Evolutionary conservation across 225 moss, liverwort and hornwort genomes (phyloP).

Genomic region (Ulota crispa): DNA sequence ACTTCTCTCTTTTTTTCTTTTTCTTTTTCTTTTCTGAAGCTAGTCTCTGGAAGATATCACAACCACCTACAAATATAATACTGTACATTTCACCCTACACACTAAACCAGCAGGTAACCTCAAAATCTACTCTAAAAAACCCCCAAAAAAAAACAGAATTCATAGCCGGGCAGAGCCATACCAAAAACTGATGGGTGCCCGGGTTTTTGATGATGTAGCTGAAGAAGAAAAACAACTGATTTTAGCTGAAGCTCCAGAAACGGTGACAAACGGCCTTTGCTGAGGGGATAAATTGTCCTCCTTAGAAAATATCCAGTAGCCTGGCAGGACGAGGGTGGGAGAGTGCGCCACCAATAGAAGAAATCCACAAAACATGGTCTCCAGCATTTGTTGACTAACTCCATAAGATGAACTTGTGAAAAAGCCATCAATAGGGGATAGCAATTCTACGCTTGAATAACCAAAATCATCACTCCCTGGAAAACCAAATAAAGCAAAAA

Average conservation of each 20-base stretch:
- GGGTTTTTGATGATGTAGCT: not conserved
- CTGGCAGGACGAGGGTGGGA: constrained; percentile 28
- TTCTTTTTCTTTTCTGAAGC: constrained; percentile 13
- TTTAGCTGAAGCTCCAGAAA: constrained; percentile 12
- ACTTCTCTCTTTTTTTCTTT: not conserved
- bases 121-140: not conserved
- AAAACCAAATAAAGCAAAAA: not conserved
- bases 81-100: constrained; percentile 11
- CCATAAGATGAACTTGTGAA: constrained; percentile 29
- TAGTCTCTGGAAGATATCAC: constrained; percentile 21
- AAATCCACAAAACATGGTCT: not conserved
- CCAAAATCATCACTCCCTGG: constrained; percentile 27
- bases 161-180: constrained; percentile 41
- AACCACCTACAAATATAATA: not conserved
- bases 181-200: constrained; percentile 48
- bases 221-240: not conserved
- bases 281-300: constrained; percentile 1
- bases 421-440: constrained; percentile 30
- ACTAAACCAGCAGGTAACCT: not conserved
- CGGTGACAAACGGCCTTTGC: not conserved
- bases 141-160: not conserved
- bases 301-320: constrained; percentile 41
- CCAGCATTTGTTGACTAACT: constrained; percentile 46
- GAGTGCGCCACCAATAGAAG: constrained; percentile 14
- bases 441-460: constrained; percentile 45